phyloP scores from a whole-genome alignment of 306 rosid genomes.

The Cicer judaicum region DNA sequence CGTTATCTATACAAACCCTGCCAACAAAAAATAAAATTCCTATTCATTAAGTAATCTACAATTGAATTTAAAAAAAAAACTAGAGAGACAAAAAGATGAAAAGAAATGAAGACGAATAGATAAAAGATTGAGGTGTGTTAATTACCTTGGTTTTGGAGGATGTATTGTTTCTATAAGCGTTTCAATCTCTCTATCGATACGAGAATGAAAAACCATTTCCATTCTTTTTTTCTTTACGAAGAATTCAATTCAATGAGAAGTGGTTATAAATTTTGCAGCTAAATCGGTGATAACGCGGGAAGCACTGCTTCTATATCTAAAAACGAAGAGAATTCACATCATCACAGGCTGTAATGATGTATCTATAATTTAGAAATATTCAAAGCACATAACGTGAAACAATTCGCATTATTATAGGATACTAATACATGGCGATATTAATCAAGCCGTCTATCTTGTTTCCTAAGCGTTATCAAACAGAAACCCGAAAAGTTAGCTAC shows the following conservation, averaged over 20 bases:
- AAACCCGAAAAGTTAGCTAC: neutral
- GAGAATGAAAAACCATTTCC: conserved; percentile 52
- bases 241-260: too few relatives aligned
- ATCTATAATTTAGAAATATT: neutral
- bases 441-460: neutral
- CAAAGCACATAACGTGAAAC: neutral
- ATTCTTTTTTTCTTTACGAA: too few relatives aligned
- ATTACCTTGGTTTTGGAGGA: conserved; percentile 71
- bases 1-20: conserved; percentile 92
- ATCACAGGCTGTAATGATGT: neutral
- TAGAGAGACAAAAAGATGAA: neutral
- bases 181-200: conserved; percentile 70
- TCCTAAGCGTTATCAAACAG: neutral
- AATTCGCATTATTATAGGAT: neutral
- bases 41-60: neutral
- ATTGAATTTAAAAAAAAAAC: neutral
- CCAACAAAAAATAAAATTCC: conserved; percentile 2
- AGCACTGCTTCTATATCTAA: neutral
- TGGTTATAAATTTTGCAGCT: too few relatives aligned
- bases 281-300: neutral
- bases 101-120: neutral
- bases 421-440: neutral
- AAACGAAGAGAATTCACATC: neutral
- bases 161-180: conserved; percentile 80
- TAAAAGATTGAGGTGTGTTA: neutral